Evolutionary conservation across 805 yeast species (phyloP).

Genomic region (Maudiozyma saulgeensis): DNA sequence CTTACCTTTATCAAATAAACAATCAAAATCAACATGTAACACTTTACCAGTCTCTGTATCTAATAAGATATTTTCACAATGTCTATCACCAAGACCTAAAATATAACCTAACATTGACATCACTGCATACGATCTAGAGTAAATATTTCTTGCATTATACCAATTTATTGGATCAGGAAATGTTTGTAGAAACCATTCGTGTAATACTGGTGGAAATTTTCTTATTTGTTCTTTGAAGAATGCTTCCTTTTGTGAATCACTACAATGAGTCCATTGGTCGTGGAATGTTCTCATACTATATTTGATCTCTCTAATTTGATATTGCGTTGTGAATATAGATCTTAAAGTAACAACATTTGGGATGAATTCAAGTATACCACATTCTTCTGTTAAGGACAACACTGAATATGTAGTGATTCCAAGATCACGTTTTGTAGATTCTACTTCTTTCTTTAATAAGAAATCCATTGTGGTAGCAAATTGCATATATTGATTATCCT

Average conservation of each 20-base stretch:
- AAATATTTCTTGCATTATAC: slow-evolving; percentile 70
- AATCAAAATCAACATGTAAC: slow-evolving; percentile 93
- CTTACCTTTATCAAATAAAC: slow-evolving; percentile 76
- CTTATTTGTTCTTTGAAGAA: slow-evolving; percentile 21
- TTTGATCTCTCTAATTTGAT: slow-evolving; percentile 33
- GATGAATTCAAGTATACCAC: slow-evolving; percentile 90
- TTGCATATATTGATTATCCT: slow-evolving; percentile 88
- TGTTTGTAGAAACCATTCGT: slow-evolving; percentile 79
- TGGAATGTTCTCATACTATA: slow-evolving; percentile 18
- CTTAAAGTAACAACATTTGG: slow-evolving; percentile 65
- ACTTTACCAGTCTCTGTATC: slow-evolving; percentile 67
- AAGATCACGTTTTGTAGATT: slow-evolving; percentile 62
- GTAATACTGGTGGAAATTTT: slow-evolving; percentile 57
- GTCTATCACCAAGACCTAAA: slow-evolving; percentile 92
- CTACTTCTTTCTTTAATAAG: slow-evolving; percentile 53
- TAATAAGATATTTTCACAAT: slow-evolving; percentile 81
- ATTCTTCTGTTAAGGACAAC: slow-evolving; percentile 71
- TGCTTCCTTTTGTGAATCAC: slow-evolving; percentile 19
- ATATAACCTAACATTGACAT: slow-evolving; percentile 97
- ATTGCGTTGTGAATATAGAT: slow-evolving; percentile 42
- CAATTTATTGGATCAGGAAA: slow-evolving; percentile 86
- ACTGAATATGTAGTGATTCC: slow-evolving; percentile 78
- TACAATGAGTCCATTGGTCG: slow-evolving; percentile 20
- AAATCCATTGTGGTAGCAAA: slow-evolving; percentile 81
- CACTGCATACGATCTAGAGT: slow-evolving; percentile 76